Evolutionary conservation across 2,329 filamentous ascomycete species (phyloP).

Genomic region (Verticillium longisporum): DNA sequence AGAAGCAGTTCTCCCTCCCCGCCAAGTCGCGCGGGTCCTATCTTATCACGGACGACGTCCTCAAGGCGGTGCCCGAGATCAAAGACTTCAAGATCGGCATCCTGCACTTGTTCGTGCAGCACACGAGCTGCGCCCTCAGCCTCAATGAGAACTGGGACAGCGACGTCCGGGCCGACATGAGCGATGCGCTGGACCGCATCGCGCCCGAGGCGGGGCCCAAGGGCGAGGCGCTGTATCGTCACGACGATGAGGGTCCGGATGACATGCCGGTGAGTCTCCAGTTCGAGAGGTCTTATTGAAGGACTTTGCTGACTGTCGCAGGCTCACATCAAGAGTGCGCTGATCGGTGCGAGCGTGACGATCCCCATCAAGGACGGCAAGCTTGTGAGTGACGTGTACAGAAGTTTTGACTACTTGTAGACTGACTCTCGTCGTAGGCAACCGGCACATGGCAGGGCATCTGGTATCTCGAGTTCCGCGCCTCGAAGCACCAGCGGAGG

Average conservation of each 20-base stretch:
- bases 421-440: constrained; percentile 27
- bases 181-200: constrained; percentile 83
- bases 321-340: constrained; percentile 87
- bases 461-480: constrained; percentile 89
- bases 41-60: constrained; percentile 75
- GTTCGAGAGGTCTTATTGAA: not conserved
- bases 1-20: constrained; percentile 79
- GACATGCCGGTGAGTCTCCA: constrained; percentile 74
- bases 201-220: constrained; percentile 70
- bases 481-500: constrained; percentile 66
- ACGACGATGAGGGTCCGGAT: constrained; percentile 80
- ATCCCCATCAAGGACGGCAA: constrained; percentile 86
- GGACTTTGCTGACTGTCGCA: constrained; percentile 21
- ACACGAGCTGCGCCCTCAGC: constrained; percentile 84
- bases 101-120: constrained; percentile 87
- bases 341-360: constrained; percentile 83
- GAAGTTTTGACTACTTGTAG: not conserved
- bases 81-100: constrained; percentile 76
- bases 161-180: constrained; percentile 91
- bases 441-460: constrained; percentile 79
- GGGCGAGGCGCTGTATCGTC: constrained; percentile 70
- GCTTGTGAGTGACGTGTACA: constrained; percentile 41
- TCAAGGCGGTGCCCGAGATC: constrained; percentile 70
- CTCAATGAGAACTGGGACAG: constrained; percentile 87
- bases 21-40: constrained; percentile 75